These are phyloP conservation scores for Capsella rubella DNA, from an alignment of 441 rosid species.

Conservation along the genomic window DNA sequence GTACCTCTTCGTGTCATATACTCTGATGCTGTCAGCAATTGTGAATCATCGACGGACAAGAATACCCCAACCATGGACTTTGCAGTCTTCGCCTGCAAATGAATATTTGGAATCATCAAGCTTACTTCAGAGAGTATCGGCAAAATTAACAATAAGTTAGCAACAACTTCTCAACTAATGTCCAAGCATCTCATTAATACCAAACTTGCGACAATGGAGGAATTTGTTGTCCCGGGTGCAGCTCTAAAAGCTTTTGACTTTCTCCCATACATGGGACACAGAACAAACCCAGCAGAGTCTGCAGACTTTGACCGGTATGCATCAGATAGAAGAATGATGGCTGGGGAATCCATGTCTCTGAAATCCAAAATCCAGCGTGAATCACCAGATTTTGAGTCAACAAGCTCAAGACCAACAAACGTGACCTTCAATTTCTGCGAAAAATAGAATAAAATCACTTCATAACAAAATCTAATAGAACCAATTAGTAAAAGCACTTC, in stretches of 20 bases:
- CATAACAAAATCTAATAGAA: conserved; percentile 5
- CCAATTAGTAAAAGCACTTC: not conserved
- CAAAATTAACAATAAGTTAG: conserved; percentile 13
- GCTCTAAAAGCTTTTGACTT: conserved; percentile 99
- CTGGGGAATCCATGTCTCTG: conserved; percentile 97
- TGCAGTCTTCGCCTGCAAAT: conserved; percentile 89
- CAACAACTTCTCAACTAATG: conserved; percentile 24
- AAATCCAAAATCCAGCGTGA: conserved; percentile 98
- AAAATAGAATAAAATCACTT: not conserved
- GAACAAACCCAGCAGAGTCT: conserved; percentile 84
- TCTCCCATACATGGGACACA: conserved; percentile 94
- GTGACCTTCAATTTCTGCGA: conserved; percentile 91
- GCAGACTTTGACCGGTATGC: conserved; percentile 68
- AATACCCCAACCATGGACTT: conserved; percentile 86
- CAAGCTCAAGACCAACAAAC: conserved; percentile 81
- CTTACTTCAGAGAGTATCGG: conserved; percentile 15
- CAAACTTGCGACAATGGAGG: conserved; percentile 83
- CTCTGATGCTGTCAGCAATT: conserved; percentile 68
- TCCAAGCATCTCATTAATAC: conserved; percentile 54
- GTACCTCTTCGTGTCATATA: conserved; percentile 88
- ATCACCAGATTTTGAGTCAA: conserved; percentile 82
- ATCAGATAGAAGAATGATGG: conserved; percentile 81
- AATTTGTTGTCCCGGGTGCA: conserved; percentile 90
- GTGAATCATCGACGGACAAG: conserved; percentile 79
- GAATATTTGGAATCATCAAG: conserved; percentile 29